These are phyloP conservation scores for Pythium phragmiticola DNA, from an alignment of 352 stramenopile species.

Conservation along the genomic window DNA sequence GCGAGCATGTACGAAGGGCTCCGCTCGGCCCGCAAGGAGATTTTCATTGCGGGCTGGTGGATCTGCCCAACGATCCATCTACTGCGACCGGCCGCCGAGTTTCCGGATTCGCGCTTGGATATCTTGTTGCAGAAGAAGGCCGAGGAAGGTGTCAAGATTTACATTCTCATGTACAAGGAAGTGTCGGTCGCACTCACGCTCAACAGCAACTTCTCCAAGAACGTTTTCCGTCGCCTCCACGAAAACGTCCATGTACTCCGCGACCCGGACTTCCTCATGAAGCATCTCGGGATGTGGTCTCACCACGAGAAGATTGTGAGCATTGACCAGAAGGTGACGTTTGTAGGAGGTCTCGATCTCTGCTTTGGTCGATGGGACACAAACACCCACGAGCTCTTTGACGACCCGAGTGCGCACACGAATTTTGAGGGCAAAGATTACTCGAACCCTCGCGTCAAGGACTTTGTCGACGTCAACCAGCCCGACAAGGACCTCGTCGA, in stretches of 20 bases:
- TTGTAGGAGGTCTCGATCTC: constrained; percentile 89
- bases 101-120: constrained; percentile 69
- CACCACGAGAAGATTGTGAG: constrained; percentile 94
- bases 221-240: constrained; percentile 60
- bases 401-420: constrained; percentile 43
- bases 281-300: constrained; percentile 85
- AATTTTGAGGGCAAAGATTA: constrained; percentile 84
- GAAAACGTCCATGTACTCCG: constrained; percentile 86
- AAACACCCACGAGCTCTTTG: constrained; percentile 60
- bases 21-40: constrained; percentile 66
- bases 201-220: constrained; percentile 84
- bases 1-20: constrained; percentile 75
- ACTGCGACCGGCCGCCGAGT: constrained; percentile 52
- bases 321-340: constrained; percentile 86
- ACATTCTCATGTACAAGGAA: constrained; percentile 93
- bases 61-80: constrained; percentile 86
- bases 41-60: constrained; percentile 92
- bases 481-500: constrained; percentile 81
- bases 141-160: constrained; percentile 82
- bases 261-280: constrained; percentile 88
- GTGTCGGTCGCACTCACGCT: constrained; percentile 76
- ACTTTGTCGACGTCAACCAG: constrained; percentile 77
- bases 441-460: constrained; percentile 83
- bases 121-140: constrained; percentile 66
- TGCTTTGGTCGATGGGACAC: constrained; percentile 90